Percentiles rank a stretch among this genome's conserved stretches.
phyloP scores from a whole-genome alignment of 2,329 filamentous ascomycete genomes.

The Rhinocladiella similis region DNA sequence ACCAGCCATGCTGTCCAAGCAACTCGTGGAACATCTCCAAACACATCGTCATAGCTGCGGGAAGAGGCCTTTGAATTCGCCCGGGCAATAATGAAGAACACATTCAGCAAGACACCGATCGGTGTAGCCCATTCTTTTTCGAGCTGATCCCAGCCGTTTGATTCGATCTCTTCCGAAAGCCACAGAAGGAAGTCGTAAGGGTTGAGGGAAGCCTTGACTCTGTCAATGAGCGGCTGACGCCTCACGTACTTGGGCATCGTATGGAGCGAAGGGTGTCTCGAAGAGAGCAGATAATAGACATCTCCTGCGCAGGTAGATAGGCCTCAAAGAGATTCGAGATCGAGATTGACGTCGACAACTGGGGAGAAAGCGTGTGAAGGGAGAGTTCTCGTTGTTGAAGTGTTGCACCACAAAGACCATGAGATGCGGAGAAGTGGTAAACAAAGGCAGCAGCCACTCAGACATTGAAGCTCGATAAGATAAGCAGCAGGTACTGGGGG shows the following conservation, averaged over 20 bases:
- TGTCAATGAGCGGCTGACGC: slow-evolving; percentile 74
- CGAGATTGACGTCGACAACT: background rate
- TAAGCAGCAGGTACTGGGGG: too few species aligned
- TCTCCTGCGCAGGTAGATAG: background rate
- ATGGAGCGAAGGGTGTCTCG: slow-evolving; percentile 42
- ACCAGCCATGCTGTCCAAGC: slow-evolving; percentile 70
- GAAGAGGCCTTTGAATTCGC: slow-evolving; percentile 66
- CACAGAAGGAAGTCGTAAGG: slow-evolving; percentile 87
- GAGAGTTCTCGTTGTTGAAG: too few species aligned
- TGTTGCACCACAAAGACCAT: too few species aligned
- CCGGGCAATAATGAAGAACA: slow-evolving; percentile 77
- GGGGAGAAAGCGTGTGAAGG: background rate
- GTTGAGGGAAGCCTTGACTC: slow-evolving; percentile 77
- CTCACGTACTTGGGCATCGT: slow-evolving; percentile 81
- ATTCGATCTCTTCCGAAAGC: slow-evolving; percentile 89
- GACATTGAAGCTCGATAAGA: too few species aligned
- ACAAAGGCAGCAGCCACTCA: too few species aligned
- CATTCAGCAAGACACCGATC: slow-evolving; percentile 73
- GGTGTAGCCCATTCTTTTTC: slow-evolving; percentile 71
- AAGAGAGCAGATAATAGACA: slow-evolving; percentile 81
- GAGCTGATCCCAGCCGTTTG: slow-evolving; percentile 82
- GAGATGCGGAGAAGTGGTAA: too few species aligned
- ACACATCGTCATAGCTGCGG: slow-evolving; percentile 73
- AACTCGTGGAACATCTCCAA: slow-evolving; percentile 65
- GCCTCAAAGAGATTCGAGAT: background rate